Evolutionary conservation across 306 rosid genomes (phyloP), one percentile per base, ranked within the genome.

Genomic region (Malus asiatica): DNA sequence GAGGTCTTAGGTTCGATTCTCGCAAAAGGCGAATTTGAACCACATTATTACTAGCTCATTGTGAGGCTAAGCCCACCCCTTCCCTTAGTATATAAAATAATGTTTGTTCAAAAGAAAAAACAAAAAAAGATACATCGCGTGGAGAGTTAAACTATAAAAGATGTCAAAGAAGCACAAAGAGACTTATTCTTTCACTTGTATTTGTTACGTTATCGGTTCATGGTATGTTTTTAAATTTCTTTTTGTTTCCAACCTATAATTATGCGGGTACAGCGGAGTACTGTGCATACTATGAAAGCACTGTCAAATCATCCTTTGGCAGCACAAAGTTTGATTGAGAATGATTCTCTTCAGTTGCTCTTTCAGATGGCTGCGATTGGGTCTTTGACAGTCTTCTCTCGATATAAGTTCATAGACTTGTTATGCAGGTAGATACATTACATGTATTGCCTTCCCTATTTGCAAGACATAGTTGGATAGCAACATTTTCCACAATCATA

Each of bases 331-430:
- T 86, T 96, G 90, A 91, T 85, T 32, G 99, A 96, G 84, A 97
- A 96, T 72, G 96, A 89, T 75, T 96, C 96, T 35, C 97, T 96
- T 82, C 85, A 89, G 86, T 65, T 90, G 85, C 97, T 96, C 81
- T 96, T 96, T 84, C 91, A 89, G 83, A 89, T 89, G 96, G 91
- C 90, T 82, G 92, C 91, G 55, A 90, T 92, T 88, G 93, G 98
- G 25, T 96, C 97, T 52, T 78, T 92, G 91, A 85, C 77, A 64
- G 86, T 89, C 25, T 25, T 90, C 80, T 87, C 91, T 80, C 91
- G 86, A 60, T 96, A 89, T 80, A 92, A 35, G 2, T 35, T 35
- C 40, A 35, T 35, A 6, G 8, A 7, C 5, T 35, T 35, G 9
- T 35, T 35, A 35, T 35, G 40, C 8, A 35, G 8, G 40, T 35